Evolutionary conservation across 2,329 filamentous ascomycete genomes (phyloP).

Genomic region (Penicillium freii): DNA sequence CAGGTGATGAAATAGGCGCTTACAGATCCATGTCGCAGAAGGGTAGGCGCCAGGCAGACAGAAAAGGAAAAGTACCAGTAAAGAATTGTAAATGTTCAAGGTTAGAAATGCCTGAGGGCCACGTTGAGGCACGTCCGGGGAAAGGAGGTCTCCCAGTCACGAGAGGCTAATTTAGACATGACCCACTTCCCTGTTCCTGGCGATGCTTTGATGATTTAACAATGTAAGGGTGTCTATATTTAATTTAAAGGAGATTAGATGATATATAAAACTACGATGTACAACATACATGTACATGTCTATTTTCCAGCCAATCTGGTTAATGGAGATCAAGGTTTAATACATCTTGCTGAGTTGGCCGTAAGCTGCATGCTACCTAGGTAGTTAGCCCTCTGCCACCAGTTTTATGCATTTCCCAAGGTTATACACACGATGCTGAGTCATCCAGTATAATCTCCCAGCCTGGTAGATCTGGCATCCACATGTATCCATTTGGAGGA

Average conservation of each 20-base stretch:
- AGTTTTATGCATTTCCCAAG: background rate
- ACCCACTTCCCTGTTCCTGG: constrained; percentile 22
- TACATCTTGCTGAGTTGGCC: background rate
- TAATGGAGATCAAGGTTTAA: background rate
- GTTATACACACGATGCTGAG: background rate
- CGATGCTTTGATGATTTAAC: background rate
- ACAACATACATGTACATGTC: background rate
- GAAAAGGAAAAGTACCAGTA: background rate
- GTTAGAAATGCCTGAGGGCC: constrained; percentile 11
- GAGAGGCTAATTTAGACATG: constrained; percentile 24
- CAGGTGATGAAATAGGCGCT: constrained; percentile 70
- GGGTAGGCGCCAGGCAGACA: constrained; percentile 2
- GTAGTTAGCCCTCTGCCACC: background rate
- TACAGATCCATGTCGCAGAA: constrained; percentile 18
- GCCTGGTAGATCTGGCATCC: background rate
- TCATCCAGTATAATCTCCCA: background rate
- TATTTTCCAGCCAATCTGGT: background rate
- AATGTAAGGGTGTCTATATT: background rate
- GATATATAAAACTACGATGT: background rate
- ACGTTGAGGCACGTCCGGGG: constrained; percentile 26
- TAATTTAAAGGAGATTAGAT: background rate
- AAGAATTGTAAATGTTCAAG: constrained; percentile 2
- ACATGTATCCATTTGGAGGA: background rate
- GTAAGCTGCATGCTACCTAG: background rate
- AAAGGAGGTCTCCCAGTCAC: constrained; percentile 28